phyloP scores from a whole-genome alignment of 306 rosid genomes.

The Luffa aegyptiaca region DNA sequence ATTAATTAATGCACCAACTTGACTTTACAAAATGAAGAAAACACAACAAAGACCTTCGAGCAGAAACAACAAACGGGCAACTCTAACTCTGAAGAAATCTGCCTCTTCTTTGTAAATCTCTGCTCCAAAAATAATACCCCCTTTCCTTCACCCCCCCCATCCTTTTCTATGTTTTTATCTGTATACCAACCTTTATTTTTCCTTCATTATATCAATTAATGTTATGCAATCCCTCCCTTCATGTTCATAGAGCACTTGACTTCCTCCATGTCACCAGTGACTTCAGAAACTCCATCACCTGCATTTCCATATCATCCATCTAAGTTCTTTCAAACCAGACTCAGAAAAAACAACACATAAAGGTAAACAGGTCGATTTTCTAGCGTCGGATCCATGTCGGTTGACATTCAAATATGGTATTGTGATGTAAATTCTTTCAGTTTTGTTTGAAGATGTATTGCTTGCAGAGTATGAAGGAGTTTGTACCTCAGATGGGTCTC shows the following conservation, averaged over 20 bases:
- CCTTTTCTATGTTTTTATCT: neutral
- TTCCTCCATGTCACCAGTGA: slow-evolving; percentile 61
- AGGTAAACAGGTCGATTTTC: no score
- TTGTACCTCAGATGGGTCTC: slow-evolving; percentile 82
- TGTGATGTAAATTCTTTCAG: no score
- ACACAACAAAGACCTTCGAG: neutral
- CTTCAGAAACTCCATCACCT: slow-evolving; percentile 93
- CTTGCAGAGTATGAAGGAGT: neutral
- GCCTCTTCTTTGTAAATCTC: slow-evolving; percentile 1
- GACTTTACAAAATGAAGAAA: slow-evolving; percentile 4
- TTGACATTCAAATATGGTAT: no score
- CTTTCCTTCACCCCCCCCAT: neutral
- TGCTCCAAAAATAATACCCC: slow-evolving; percentile 5
- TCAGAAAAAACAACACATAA: no score
- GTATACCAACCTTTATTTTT: slow-evolving; percentile 3
- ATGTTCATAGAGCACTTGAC: slow-evolving; percentile 36
- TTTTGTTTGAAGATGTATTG: no score
- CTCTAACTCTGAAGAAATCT: neutral
- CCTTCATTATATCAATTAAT: slow-evolving; percentile 5
- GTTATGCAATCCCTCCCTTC: neutral
- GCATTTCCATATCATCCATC: slow-evolving; percentile 5
- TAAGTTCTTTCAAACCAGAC: no score
- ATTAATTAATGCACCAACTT: slow-evolving; percentile 7
- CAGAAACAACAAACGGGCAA: slow-evolving; percentile 11
- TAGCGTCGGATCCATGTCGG: no score